A percentile compares a stretch with the other conserved stretches of the same genome.
These are phyloP conservation scores for Diphasiastrum complanatum DNA, from an alignment of 83 land plant species.

Conservation along the genomic window DNA sequence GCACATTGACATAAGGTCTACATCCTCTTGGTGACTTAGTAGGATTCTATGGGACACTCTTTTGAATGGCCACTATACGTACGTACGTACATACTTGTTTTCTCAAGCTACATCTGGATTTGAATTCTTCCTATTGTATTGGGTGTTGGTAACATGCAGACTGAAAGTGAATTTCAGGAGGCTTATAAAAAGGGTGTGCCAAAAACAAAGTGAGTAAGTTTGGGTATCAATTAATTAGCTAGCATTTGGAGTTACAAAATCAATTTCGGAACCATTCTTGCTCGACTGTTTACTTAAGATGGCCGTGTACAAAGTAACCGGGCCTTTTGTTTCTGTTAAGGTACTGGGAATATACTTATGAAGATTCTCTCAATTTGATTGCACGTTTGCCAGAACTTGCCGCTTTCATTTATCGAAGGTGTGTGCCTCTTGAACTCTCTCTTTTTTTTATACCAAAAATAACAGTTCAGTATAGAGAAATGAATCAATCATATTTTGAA, in stretches of 20 bases:
- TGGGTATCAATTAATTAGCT: background rate
- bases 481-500: no score
- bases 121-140: background rate
- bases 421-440: no score
- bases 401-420: constrained; percentile 85
- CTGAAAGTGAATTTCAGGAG: constrained; percentile 89
- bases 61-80: no score
- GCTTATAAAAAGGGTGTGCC: constrained; percentile 90
- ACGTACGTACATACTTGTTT: no score
- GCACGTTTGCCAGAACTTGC: constrained; percentile 85
- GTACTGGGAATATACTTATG: constrained; percentile 94
- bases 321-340: constrained; percentile 23
- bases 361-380: constrained; percentile 89
- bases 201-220: constrained; percentile 65
- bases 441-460: no score
- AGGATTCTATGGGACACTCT: no score
- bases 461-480: no score
- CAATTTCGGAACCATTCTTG: background rate
- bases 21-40: no score
- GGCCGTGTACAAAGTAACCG: no score
- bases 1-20: no score
- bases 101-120: no score
- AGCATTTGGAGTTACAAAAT: background rate
- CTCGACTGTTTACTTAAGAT: background rate
- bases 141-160: constrained; percentile 42